Percentiles rank a stretch among this genome's conserved stretches.
These are phyloP conservation scores for Penicillium oxalicum DNA, from an alignment of 2,329 filamentous ascomycete species.

Conservation along the genomic window DNA sequence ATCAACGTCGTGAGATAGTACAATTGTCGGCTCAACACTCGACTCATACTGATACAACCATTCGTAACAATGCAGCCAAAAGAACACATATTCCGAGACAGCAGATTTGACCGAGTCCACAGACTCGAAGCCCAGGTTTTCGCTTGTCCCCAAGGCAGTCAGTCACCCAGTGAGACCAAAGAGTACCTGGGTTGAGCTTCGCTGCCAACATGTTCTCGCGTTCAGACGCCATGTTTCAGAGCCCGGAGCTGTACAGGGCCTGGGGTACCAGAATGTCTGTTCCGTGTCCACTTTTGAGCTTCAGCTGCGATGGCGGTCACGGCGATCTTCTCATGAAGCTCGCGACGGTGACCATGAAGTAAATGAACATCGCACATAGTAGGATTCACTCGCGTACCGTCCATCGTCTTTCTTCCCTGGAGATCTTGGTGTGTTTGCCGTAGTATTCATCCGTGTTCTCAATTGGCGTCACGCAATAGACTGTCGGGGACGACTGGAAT, in stretches of 20 bases:
- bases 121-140: too few relatives aligned
- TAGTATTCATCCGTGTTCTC: constrained; percentile 46
- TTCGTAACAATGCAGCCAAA: not conserved
- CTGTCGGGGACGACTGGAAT: constrained; percentile 40
- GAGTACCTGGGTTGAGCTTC: too few relatives aligned
- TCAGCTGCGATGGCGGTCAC: too few relatives aligned
- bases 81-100: too few relatives aligned
- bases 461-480: constrained; percentile 45
- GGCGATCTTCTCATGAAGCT: not conserved
- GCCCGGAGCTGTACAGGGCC: too few relatives aligned
- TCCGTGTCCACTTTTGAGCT: too few relatives aligned
- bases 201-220: too few relatives aligned
- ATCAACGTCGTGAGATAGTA: constrained; percentile 18
- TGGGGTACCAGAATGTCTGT: too few relatives aligned
- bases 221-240: too few relatives aligned
- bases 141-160: too few relatives aligned
- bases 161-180: too few relatives aligned
- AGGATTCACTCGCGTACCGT: constrained; percentile 31
- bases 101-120: too few relatives aligned
- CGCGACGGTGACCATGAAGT: not conserved
- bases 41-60: constrained; percentile 3
- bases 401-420: constrained; percentile 44
- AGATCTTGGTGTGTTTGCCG: constrained; percentile 42
- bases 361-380: not conserved
- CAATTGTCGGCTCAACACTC: constrained; percentile 8